These are phyloP conservation scores for Austropuccinia psidii DNA, from an alignment of 1,284 basidiomycete species.

Conservation along the genomic window DNA sequence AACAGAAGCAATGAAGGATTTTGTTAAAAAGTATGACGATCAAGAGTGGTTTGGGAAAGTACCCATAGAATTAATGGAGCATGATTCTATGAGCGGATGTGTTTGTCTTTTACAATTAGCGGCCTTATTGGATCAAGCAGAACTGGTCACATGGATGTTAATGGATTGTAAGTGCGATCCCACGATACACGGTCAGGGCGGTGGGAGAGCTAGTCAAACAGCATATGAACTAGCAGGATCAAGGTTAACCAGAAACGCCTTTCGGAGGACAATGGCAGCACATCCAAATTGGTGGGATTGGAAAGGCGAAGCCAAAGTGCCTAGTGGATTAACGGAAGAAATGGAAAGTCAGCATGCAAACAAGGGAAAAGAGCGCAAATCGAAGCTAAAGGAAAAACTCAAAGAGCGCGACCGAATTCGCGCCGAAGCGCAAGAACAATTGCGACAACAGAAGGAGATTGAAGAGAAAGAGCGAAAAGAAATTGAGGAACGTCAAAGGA, in stretches of 20 bases:
- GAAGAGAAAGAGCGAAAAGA: background rate
- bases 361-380: conserved; percentile 15
- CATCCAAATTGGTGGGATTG: conserved; percentile 86
- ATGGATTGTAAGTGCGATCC: conserved; percentile 75
- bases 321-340: conserved; percentile 71
- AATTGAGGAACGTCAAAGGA: background rate
- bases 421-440: background rate
- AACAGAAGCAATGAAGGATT: conserved; percentile 67
- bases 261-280: conserved; percentile 70
- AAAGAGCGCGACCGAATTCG: conserved; percentile 3
- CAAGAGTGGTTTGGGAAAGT: conserved; percentile 39
- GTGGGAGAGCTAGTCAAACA: conserved; percentile 48
- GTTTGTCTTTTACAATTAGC: conserved; percentile 72
- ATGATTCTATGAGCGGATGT: conserved; percentile 45
- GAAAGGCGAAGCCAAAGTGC: conserved; percentile 71
- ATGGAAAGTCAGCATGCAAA: conserved; percentile 56
- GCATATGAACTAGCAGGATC: conserved; percentile 78
- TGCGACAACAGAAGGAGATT: background rate
- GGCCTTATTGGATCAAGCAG: conserved; percentile 64
- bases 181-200: conserved; percentile 56
- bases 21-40: conserved; percentile 68
- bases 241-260: conserved; percentile 69
- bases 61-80: background rate
- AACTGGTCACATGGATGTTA: conserved; percentile 67
- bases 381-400: conserved; percentile 19